A percentile compares a stretch with the other conserved stretches of the same genome.
These are phyloP conservation scores for Zygnema circumcarinatum DNA, from an alignment of 139 green algal genomes.

Conservation along the genomic window DNA sequence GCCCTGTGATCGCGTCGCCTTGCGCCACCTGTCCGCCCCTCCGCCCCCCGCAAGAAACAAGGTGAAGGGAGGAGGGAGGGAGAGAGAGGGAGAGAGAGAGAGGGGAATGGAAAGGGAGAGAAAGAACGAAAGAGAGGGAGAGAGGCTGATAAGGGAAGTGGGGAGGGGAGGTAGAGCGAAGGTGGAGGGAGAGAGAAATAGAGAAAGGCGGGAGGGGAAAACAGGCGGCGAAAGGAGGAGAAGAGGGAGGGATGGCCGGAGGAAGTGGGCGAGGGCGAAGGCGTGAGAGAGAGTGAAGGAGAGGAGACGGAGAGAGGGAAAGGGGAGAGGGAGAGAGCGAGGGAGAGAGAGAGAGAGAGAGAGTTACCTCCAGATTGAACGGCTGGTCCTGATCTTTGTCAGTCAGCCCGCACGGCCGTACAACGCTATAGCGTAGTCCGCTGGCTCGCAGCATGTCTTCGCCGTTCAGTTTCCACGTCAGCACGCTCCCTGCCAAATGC, in stretches of 20 bases:
- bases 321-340: background rate
- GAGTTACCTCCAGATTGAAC: constrained; percentile 48
- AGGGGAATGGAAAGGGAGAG: constrained; percentile 21
- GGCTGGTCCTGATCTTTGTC: constrained; percentile 45
- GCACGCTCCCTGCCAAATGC: constrained; percentile 78
- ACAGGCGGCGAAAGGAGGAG: background rate
- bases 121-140: constrained; percentile 14
- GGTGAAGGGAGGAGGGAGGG: background rate
- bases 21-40: constrained; percentile 76
- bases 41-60: too few species aligned
- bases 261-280: background rate
- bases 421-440: constrained; percentile 77
- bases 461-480: constrained; percentile 87
- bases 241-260: background rate
- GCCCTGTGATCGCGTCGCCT: constrained; percentile 79
- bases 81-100: constrained; percentile 27
- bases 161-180: too few species aligned
- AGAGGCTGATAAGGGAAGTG: background rate
- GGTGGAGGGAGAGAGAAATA: background rate
- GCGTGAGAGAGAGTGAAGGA: background rate
- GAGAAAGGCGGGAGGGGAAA: too few species aligned
- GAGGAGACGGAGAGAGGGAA: background rate
- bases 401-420: constrained; percentile 83
- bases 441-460: constrained; percentile 79
- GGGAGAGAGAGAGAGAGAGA: background rate